Base-by-base conservation (phyloP, 2,329 filamentous ascomycete genomes). In the Calonectria fujianensis region DNA sequence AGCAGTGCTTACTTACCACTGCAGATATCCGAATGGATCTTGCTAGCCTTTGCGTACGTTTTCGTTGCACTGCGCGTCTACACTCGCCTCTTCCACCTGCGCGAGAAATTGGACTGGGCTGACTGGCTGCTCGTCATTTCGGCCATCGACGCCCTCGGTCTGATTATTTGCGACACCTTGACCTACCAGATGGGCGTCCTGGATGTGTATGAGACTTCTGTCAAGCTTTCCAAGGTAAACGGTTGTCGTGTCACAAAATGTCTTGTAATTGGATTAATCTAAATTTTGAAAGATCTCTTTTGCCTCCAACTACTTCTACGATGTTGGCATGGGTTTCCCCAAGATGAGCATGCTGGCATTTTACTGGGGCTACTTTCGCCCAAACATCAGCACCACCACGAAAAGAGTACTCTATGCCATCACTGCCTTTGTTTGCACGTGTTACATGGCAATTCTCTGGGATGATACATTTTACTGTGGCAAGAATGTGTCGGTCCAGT, bases 311-410 rank as follows among this genome's bases (percentile, higher is more conserved):
- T 84, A 84, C 71, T 84, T 84, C 51, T 84, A 84, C 75, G 83
- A 84, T 61, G 81, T 84, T 4, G 83, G 83, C 8, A 84, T 84
- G 83, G 83, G 82, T 0, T 83, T 84, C 37, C 83, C 83, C 4
- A 84, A 84, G 67, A 75, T 84, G 74, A 84, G 82, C 73, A 84
- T 84, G 83, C 29, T 84, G 29, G 83, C 83, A 1, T 84, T 84
- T 67, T 84, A 84, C 74, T 84, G 83, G 83, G 80, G 78, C 8
- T 83, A 84, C 70, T 84, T 84, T 74, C 77, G 76, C 10, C 72
- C 76, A 16, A 73, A 78, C 4, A 79, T 80, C n/a, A 80, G 80
- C 45, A 67, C 77, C 0, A 63, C 27, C 16, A 83, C 84, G 75
- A 81, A 81, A 69, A 82, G 80, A 72, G 75, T 79, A 7, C 61